Conservation (phyloP, 345 rosid genomes). For the Gossypium raimondii region DNA sequence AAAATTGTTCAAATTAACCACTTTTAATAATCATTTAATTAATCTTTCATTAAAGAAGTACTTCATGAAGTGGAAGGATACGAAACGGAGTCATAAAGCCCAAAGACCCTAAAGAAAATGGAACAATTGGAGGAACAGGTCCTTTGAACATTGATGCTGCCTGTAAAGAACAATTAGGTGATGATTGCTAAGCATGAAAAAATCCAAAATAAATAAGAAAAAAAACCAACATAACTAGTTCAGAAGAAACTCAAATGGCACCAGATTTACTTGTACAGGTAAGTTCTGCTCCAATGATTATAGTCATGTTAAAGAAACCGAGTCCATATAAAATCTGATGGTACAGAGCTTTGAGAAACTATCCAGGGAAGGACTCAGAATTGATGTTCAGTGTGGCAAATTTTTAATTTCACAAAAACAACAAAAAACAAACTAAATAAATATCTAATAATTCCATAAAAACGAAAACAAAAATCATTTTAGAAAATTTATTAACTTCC, state of each 20-base stretch:
- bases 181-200: conserved; percentile 11
- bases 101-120: conserved; percentile 93
- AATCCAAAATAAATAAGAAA: conserved; percentile 1
- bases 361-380: background rate
- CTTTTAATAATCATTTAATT: background rate
- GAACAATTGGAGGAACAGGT: conserved; percentile 96
- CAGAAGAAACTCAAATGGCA: background rate
- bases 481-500: background rate
- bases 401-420: background rate
- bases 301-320: background rate
- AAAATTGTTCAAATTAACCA: background rate
- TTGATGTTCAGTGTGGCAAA: background rate
- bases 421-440: background rate
- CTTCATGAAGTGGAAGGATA: conserved; percentile 46
- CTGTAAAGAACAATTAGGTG: conserved; percentile 42
- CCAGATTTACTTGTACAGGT: background rate
- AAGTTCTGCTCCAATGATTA: background rate
- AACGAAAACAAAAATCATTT: background rate
- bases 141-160: conserved; percentile 98
- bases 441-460: background rate
- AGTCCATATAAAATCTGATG: background rate
- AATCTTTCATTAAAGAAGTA: background rate
- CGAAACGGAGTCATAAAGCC: conserved; percentile 99
- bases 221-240: background rate
- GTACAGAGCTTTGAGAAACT: background rate